Evolutionary conservation across 768 basidiomycete genomes (phyloP), one percentile per base, ranked within the genome.

Genomic region (Exsudoporus frostii): DNA sequence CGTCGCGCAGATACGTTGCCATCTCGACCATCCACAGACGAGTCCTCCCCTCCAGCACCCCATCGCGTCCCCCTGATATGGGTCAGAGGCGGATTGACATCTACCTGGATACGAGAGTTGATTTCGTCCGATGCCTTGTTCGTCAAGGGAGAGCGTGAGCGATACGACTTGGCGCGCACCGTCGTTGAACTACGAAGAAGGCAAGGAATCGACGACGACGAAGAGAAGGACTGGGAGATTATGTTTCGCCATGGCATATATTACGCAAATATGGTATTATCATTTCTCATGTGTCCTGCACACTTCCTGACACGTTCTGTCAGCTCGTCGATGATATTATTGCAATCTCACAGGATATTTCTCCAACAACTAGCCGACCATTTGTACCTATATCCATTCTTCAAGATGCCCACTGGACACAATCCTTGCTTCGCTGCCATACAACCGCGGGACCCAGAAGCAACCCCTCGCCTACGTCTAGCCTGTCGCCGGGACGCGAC

Each of bases 321-420:
- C 63, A 94, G 92, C 72, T 80, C 13, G 82, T 89, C 64, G 92
- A 94, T 24, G 89, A 94, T 65, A 75, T 96, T 29, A 81, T 90
- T 37, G 64, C 71, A 19, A 84, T 95, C 39, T 86, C 90, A 13
- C 76, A 77, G 49, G 90, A 96, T 61, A 73, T 83, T 33, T 94
- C 90, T 22, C 85, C 88, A 0, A 76, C 78, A 0, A 92, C 88
- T 0, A 77, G 80, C 4, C 76, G 75, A 15, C 79, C 84, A 0
- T 95, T 83, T 65, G 89, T 89, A 4, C 80, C 90, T 0, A 71
- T 86, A 32, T 62, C 76, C 3, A 74, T 84, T 7, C 68, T 96
- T 7, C 89, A 95, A 64, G 77, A 82, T 0, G 86, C 92, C 1
- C 84, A 86, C 57, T 98, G 93, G 93, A 76, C 74, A 25, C 84